Evolutionary conservation across 2,329 filamentous ascomycete genomes (phyloP), one percentile per base, ranked within the genome.

Genomic region (Diplodia intermedia): DNA sequence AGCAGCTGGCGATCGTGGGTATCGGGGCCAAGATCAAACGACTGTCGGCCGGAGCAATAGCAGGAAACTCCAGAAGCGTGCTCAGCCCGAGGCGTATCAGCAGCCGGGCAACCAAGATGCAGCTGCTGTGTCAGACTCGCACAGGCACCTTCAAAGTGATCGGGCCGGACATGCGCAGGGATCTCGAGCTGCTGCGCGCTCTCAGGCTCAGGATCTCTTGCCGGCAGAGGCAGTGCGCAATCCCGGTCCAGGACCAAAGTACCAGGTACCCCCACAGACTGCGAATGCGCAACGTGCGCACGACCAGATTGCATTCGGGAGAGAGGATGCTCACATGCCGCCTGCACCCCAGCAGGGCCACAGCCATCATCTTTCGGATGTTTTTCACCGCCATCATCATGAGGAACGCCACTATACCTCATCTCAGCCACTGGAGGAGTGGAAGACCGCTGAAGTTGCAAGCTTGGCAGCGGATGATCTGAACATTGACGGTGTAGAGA

Each of bases 371-470:
- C 68, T 68, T 71, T 63, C 70, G 26, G 65, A 73, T 57, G 40
- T 75, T 5, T 73, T 77, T 47, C 71, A 73, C 43, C 71, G 82
- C 76, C 49, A 83, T 78, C 70, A 79, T 77, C 77, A 76, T 78
- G 61, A 84, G 76, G 77, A 84, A 75, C 71, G 80, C 75, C 50
- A 73, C 12, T 92, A 91, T 74, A 79, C 86, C 36, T 82, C 86
- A 4, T 49, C 50, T 1, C 56, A 68, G 33, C 84, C 87, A 0
- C 88, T 94, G 8, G 86, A 91, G 40, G 82, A 85, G 63, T 84
- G 83, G 83, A 81, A 75, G 68, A 73, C 73, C 53, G 83, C 79
- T 3, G 76, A 76, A 15, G 72, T 77, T 20, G 81, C 78, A 18
- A 75, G 74, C 20, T 75, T 85, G 15, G 73, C 73, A 5, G 74